Base-by-base conservation (phyloP, 768 basidiomycete genomes). In the Galerina sulciceps region DNA sequence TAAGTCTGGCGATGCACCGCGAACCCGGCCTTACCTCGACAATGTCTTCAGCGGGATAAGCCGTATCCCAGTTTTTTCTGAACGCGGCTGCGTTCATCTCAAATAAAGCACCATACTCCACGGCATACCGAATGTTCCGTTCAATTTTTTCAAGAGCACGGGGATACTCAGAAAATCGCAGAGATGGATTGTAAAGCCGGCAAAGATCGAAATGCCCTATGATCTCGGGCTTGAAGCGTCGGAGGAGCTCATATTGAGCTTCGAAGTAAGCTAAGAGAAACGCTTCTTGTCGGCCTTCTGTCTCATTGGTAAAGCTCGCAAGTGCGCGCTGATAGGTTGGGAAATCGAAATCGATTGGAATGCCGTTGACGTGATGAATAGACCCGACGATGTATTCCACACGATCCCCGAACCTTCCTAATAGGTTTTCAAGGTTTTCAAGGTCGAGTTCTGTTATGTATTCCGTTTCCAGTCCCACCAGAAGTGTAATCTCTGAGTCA, bases 141-240 rank as follows among this genome's bases (percentile, higher is more conserved):
- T 85, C 81, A 36, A 94, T 74, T 70, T 84, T 86, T 41, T 77
- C 71, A 82, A 84, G 87, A 6, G 89, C 88, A 1, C 67, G 69
- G 15, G 86, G 82, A 66, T 81, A 87, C 41, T 82, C 77, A n/a
- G 71, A 65, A 58, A 94, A 79, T 20, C 70, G 71, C 54, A 91
- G 69, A 17, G 73, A 59, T 3, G 96, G 94, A 20, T 79, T 79
- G 79, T 91, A 98, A 9, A 99, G 81, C 1, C 94, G 84, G 71
- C 93, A 96, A 0, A 99, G 83, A 75, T 99, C 96, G 63, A 98
- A 79, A 74, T 99, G 97, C 1, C 94, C 97, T 52, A 99, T 81
- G 48, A 99, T 79, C 71, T 96, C 93, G 15, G 97, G 97, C 53
- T 81, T 84, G 71, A 92, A 87, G 22, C 83, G 81, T 46, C 76